Base-by-base conservation (phyloP, 2,329 filamentous ascomycete species). In the Thyridium curvatum region DNA sequence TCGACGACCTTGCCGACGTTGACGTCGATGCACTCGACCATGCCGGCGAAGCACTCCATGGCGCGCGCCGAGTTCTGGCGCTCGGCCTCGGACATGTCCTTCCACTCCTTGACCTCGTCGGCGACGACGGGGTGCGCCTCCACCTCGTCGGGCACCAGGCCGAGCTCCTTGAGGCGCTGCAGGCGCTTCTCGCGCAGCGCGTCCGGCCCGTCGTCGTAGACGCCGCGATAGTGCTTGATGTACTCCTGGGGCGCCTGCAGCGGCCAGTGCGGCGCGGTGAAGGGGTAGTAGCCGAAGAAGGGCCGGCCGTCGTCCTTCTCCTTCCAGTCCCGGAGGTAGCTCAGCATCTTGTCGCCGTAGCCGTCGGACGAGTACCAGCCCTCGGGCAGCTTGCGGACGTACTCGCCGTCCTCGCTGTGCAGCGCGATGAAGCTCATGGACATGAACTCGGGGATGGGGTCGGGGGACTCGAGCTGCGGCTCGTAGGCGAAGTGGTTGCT, bases 231-330 rank as follows among this genome's bases (percentile, higher is more conserved):
- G 46, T 77, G 72, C 17, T 66, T 62, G 32, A 74, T 70, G 41
- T 71, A 70, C 42, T 77, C 67, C 39, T 64, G 57, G 0, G 77
- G 74, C 0, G 75, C 74, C 47, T 81, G 77, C 5, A 81, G 56
- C 2, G 77, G 77, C 77, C 77, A 81, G 46, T 81, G 76, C 3
- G 76, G 77, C 0, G 76, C 77, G 1, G 75, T 77, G 52, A 79
- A 81, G 2, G 77, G 74, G 4, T 76, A 60, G 50, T 78, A 79
- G 2, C 60, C 74, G 49, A 80, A 80, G 60, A 81, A 80, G 0
- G 76, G 70, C 32, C 52, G 44, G 4, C 59, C 48, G 12, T 58
- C 52, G 1, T 48, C 48, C 9, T 40, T 55, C 45, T 49, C 57
- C 45, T 52, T 66, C 59, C 72, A 66, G 34, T 72, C 67, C 31